Evolutionary conservation across 2,329 filamentous ascomycete species (phyloP).

Genomic region (Penicillium hesseltinei): DNA sequence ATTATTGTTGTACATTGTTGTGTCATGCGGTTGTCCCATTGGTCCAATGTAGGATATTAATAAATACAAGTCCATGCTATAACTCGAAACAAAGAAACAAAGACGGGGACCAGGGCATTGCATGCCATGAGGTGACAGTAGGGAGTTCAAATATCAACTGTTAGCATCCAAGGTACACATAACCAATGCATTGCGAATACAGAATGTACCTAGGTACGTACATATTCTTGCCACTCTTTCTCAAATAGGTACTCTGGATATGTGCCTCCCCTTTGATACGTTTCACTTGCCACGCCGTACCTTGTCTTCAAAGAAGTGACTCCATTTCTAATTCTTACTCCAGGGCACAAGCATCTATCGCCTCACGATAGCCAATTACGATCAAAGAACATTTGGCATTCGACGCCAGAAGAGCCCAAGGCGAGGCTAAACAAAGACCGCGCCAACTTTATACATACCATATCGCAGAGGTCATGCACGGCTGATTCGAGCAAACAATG

Average conservation of each 20-base stretch:
- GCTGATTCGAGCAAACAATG: background rate
- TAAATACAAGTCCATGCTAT: background rate
- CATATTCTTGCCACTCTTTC: background rate
- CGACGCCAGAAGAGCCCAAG: background rate
- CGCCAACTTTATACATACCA: background rate
- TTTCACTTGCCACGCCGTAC: background rate
- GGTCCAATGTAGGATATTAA: background rate
- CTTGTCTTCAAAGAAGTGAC: background rate
- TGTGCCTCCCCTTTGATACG: background rate
- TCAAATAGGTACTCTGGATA: background rate
- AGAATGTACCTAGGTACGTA: background rate
- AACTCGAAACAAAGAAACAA: background rate
- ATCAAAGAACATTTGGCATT: background rate
- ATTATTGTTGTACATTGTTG: slow-evolving; percentile 3
- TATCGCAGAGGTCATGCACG: background rate
- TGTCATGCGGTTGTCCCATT: background rate
- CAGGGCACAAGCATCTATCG: background rate
- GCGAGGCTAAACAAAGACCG: background rate
- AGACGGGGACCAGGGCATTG: background rate
- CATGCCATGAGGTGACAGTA: background rate
- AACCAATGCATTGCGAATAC: too few species aligned
- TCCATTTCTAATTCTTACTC: background rate
- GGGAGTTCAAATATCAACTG: background rate
- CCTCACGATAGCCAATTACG: background rate
- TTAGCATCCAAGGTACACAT: background rate